Evolutionary conservation across 257 asterid genomes (phyloP), one percentile per base, ranked within the genome.

Genomic region (Prunella vulgaris): DNA sequence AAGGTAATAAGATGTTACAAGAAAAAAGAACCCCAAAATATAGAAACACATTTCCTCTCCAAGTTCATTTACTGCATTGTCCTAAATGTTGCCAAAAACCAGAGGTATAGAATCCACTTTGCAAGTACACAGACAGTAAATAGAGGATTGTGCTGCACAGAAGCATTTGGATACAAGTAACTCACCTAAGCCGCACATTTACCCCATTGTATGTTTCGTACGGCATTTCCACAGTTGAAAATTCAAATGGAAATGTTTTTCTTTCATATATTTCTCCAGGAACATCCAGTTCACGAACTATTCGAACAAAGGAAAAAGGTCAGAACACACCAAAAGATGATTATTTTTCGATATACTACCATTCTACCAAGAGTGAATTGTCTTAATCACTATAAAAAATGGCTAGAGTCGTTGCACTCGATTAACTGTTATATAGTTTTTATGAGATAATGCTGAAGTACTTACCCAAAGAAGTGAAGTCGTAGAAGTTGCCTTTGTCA

Each of bases 171-270:
- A 73, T 72, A 85, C 85, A 78, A 85, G 28, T 15, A 71, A 74
- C 92, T 83, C 72, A 90, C 99, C 99, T 85, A 35, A 93, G 97
- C 69, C 99, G 86, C 64, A 90, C 97, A 70, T 93, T 90, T 20
- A 82, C 87, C 80, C 99, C 97, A 75, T 87, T 93, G 75, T 93
- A 93, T 40, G 99, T 86, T 77, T 93, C 99, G 25, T 88, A 87
- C 51, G 99, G 99, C 99, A 93, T 93, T 83, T 93, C 99, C 78
- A 93, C 97, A n/a, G 96, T 79, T 59, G 99, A 90, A 83, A 93
- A 93, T 72, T 93, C 97, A 79, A 93, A 93, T n/a, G 92, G 96
- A 84, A 81, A 93, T 32, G 95, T 83, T 83, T 90, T 93, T 66
- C 97, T 74, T 79, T 93, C 99, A 76, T 90, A 93, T 62, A 93